Percentiles rank a stretch among this genome's conserved stretches.
Evolutionary conservation across 768 basidiomycete species (phyloP).

Genomic region (Aureoboletus auriporus): DNA sequence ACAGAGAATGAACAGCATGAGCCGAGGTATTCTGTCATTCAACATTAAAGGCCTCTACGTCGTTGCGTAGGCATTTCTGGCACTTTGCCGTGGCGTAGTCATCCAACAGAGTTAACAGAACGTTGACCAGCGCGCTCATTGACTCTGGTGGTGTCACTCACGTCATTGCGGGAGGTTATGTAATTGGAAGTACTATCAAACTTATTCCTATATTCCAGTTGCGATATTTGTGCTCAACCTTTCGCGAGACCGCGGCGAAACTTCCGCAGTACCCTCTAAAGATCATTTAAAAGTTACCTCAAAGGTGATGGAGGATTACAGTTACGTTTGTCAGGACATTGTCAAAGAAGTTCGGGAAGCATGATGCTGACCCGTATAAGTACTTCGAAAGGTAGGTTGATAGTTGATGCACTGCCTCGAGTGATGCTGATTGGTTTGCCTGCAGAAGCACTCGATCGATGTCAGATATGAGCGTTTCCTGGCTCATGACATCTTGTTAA

Average conservation of each 20-base stretch:
- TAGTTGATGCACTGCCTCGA: background rate
- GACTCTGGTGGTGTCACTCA: conserved; percentile 99
- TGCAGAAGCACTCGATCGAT: conserved; percentile 88
- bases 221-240: conserved; percentile 95
- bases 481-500: conserved; percentile 99
- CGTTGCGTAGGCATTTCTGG: conserved; percentile 97
- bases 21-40: conserved; percentile 99
- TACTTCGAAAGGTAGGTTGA: conserved; percentile 85
- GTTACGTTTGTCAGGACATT: conserved; percentile 98
- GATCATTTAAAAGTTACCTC: conserved; percentile 90
- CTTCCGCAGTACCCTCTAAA: conserved; percentile 82
- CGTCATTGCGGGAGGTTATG: conserved; percentile 98
- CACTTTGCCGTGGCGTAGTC: conserved; percentile 96
- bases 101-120: conserved; percentile 85
- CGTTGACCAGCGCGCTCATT: conserved; percentile 95
- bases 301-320: conserved; percentile 96
- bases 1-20: conserved; percentile 83
- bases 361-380: conserved; percentile 93
- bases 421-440: conserved; percentile 5
- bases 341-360: conserved; percentile 97
- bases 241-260: conserved; percentile 94
- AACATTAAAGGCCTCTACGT: conserved; percentile 99
- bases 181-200: conserved; percentile 98
- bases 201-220: conserved; percentile 98
- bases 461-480: conserved; percentile 99